Evolutionary conservation across 441 rosid species (phyloP).

Genomic region (Breynia disticha): DNA sequence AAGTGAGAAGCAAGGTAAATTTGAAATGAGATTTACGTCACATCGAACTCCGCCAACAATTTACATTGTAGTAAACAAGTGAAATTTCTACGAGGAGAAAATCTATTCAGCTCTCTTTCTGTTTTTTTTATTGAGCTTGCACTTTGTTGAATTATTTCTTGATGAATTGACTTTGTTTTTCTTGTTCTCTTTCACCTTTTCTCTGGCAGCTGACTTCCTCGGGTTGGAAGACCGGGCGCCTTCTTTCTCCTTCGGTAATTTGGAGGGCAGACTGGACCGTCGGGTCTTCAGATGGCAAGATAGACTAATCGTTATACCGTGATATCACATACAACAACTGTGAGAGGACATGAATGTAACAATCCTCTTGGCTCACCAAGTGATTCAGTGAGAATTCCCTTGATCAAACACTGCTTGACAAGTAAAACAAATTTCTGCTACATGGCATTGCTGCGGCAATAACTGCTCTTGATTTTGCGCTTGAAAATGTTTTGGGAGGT

Average conservation of each 20-base stretch:
- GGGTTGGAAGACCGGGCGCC: constrained; percentile 88
- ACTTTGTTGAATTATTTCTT: not conserved
- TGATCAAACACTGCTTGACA: no score
- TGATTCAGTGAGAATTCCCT: no score
- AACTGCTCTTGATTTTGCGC: no score
- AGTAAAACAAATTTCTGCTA: no score
- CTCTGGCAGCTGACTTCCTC: constrained; percentile 50
- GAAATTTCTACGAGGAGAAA: no score
- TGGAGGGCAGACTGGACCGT: constrained; percentile 77
- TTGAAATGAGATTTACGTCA: no score
- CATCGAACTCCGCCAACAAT: no score
- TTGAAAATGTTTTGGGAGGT: no score
- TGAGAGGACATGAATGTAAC: not conserved
- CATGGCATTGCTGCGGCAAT: no score
- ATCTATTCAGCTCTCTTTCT: not conserved
- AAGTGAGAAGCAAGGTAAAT: no score
- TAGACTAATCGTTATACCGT: constrained; percentile 25
- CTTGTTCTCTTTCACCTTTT: constrained; percentile 1
- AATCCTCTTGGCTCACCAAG: not conserved
- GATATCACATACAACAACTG: no score
- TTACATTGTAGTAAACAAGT: no score
- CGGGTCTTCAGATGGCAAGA: constrained; percentile 33
- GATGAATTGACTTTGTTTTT: not conserved
- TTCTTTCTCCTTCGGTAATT: constrained; percentile 56
- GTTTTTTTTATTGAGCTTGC: not conserved